Base-by-base conservation (phyloP, 176 grass and related monocot species). In the Urochloa ruziziensis region DNA sequence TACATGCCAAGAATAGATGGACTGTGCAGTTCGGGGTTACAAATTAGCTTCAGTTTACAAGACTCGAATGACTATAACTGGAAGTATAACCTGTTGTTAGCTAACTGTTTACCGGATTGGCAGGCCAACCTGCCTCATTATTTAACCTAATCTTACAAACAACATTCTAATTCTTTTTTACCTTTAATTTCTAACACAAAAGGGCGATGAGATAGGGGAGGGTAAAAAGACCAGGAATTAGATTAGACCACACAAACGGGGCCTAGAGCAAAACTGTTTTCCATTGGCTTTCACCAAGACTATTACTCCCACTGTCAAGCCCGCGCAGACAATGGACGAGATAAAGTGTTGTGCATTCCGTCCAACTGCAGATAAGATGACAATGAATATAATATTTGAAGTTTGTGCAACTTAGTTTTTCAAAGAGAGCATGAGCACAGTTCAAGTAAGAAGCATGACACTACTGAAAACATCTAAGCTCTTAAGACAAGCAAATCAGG, bases 281-380 rank as follows among this genome's bases (percentile, higher is more conserved):
- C 93, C 97, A 87, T 99, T 99, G 32, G 97, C 88, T 94, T 96
- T 99, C 74, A 94, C 89, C 88, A 94, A 80, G 58, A 87, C 96
- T 64, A 94, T n/a, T 40, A 99, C 67, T 75, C 96, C 93, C 53
- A 82, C 91, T 32, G 93, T 94, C 81, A 99, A 72, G 65, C 96
- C 91, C 0, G 77, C 89, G 13, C 84, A 91, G 72, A 99, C n/a
- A 56, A 99, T 60, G 19, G 91, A 90, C 4, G 96, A 82, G 46
- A 91, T 73, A 24, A 90, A 90, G 77, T 87, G 83, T 36, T 96
- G 91, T 51, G 89, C 70, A 12, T 65, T 94, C 47, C 81, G 87
- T 9, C 91, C 91, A 52, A 71, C 91, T 94, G 87, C 46, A 74
- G 30, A 77, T 49, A 30, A 73, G 65, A 83, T 17, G 40, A 77